These are phyloP conservation scores for Tetrapisispora namnaoensis DNA, from an alignment of 805 yeast genomes.

Conservation along the genomic window DNA sequence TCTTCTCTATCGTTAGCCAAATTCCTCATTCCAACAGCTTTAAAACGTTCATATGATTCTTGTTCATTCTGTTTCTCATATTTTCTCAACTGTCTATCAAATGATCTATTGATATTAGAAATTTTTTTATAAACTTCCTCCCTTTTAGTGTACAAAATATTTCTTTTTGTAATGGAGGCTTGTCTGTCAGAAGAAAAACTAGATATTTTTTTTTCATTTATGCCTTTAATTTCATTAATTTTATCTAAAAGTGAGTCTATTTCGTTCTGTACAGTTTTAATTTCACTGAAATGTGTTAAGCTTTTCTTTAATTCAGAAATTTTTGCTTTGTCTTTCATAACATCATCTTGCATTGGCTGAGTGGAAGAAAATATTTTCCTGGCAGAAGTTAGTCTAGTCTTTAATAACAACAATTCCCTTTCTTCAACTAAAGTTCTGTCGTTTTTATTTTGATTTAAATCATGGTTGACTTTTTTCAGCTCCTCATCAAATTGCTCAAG, in stretches of 20 bases:
- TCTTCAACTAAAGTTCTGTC: slow-evolving; percentile 78
- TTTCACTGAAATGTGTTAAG: slow-evolving; percentile 37
- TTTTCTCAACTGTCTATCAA: slow-evolving; percentile 59
- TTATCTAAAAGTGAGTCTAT: slow-evolving; percentile 31
- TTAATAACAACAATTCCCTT: slow-evolving; percentile 71
- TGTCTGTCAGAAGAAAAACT: slow-evolving; percentile 42
- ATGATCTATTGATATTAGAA: slow-evolving; percentile 55
- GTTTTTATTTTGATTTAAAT: slow-evolving; percentile 53
- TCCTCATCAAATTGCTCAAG: slow-evolving; percentile 58
- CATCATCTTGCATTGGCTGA: slow-evolving; percentile 61
- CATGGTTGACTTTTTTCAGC: slow-evolving; percentile 52
- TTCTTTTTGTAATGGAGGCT: slow-evolving; percentile 51
- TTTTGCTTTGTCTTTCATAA: slow-evolving; percentile 67
- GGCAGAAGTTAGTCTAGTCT: slow-evolving; percentile 64
- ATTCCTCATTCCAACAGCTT: slow-evolving; percentile 38
- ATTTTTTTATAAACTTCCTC: slow-evolving; percentile 56
- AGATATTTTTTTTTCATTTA: neutral
- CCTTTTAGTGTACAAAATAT: slow-evolving; percentile 51
- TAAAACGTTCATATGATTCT: slow-evolving; percentile 58
- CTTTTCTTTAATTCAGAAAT: slow-evolving; percentile 62
- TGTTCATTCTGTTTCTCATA: slow-evolving; percentile 57
- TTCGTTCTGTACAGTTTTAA: slow-evolving; percentile 37
- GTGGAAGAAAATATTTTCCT: slow-evolving; percentile 64
- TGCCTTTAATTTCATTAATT: neutral
- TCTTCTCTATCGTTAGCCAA: slow-evolving; percentile 38